These are phyloP conservation scores for Aegle marmelos DNA, from an alignment of 345 rosid genomes.

Conservation along the genomic window DNA sequence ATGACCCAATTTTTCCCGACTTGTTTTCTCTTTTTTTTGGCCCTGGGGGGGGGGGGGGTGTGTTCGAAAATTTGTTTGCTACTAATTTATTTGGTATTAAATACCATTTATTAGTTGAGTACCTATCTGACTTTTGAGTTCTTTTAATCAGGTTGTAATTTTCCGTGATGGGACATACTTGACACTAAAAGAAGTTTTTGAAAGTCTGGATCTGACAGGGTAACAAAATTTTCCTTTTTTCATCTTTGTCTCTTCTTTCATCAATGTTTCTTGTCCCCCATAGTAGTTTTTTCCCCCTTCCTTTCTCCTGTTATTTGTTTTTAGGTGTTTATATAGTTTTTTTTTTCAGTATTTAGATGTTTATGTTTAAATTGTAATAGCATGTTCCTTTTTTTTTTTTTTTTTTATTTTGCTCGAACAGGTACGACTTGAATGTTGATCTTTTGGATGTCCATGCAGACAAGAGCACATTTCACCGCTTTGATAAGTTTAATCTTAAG, in stretches of 20 bases:
- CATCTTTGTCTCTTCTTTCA: background rate
- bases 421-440: constrained; percentile 94
- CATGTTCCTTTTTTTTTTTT: constrained; percentile 3
- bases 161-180: constrained; percentile 97
- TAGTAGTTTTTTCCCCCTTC: background rate
- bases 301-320: too few relatives aligned
- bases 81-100: constrained; percentile 5
- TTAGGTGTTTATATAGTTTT: too few relatives aligned
- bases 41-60: too few relatives aligned
- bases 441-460: constrained; percentile 99
- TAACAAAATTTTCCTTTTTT: constrained; percentile 22
- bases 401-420: constrained; percentile 25
- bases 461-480: constrained; percentile 99
- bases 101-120: background rate
- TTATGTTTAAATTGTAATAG: background rate
- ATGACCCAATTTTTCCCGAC: background rate
- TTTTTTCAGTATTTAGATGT: background rate
- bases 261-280: background rate
- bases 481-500: constrained; percentile 98
- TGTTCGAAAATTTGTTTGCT: background rate
- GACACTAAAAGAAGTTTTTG: constrained; percentile 95
- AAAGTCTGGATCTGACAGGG: constrained; percentile 96
- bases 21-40: too few relatives aligned
- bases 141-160: constrained; percentile 78
- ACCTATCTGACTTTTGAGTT: background rate